Conservation (phyloP, 495 filamentous ascomycete genomes). For the Bombardia bombarda region DNA sequence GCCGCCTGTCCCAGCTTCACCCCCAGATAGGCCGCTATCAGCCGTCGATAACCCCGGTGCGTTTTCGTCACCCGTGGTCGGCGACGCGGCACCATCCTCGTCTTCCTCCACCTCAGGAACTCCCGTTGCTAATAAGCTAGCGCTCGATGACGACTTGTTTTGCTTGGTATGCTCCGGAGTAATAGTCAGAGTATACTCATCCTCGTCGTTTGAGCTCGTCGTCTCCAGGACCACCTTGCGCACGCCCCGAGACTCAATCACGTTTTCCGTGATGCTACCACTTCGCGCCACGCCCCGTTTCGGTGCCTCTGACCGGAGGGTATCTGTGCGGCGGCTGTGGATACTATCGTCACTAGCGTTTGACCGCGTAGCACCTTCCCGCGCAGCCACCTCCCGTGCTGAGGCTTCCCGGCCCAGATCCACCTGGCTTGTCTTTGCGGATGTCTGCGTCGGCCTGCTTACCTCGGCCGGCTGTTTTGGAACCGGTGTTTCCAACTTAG, state of each 20-base stretch:
- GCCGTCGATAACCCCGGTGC: slow-evolving; percentile 10
- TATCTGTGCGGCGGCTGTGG: slow-evolving; percentile 10
- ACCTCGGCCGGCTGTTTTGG: slow-evolving; percentile 9
- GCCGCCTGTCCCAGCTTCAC: neutral
- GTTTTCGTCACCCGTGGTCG: slow-evolving; percentile 7
- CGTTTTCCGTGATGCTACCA: slow-evolving; percentile 84
- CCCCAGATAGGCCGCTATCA: neutral
- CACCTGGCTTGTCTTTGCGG: slow-evolving; percentile 5
- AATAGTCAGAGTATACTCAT: slow-evolving; percentile 9
- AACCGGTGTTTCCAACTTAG: slow-evolving; percentile 12
- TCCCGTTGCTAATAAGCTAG: neutral
- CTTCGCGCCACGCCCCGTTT: slow-evolving; percentile 59
- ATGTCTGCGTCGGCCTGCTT: slow-evolving; percentile 20
- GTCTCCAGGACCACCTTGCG: slow-evolving; percentile 80
- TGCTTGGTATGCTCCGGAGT: slow-evolving; percentile 7
- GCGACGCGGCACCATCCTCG: slow-evolving; percentile 10
- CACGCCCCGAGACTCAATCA: slow-evolving; percentile 72
- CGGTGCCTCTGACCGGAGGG: slow-evolving; percentile 7
- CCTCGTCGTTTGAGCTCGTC: slow-evolving; percentile 41
- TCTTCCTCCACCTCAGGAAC: slow-evolving; percentile 9
- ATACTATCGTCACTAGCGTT: slow-evolving; percentile 16
- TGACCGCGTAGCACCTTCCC: neutral
- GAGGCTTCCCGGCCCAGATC: neutral
- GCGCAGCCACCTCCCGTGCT: too few relatives aligned
- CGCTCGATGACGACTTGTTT: neutral